Evolutionary conservation across 1,139 yeast genomes (phyloP), one percentile per base, ranked within the genome.

Genomic region (Hyphopichia burtonii): DNA sequence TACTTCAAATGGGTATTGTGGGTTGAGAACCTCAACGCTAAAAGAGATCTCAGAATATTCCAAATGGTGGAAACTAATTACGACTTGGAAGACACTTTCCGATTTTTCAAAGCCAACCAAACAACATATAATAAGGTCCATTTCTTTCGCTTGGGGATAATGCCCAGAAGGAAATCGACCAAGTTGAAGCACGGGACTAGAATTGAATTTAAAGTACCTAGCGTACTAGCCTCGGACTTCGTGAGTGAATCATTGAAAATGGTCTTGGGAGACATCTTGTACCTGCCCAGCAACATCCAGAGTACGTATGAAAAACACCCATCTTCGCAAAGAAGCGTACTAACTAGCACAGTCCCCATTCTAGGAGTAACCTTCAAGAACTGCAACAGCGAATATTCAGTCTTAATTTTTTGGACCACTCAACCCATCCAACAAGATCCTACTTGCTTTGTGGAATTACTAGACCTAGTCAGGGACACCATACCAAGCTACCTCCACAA

Each of bases 1-100:
- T 58, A 56, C 35, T 54, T 44, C 39, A 49, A 50, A 16, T 60
- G 65, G 65, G 43, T 42, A 3, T 40, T 55, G 3, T 58, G 56
- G 56, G 11, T 38, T 7, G 41, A 43, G 8, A 23, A 36, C 9
- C 47, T 46, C 25, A 25, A 31, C 15, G 4, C 5, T 7, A 25
- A 5, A 25, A 25, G 28, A 11, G 25, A 15, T 10, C 12, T 25
- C 4, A 16, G 11, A 28, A 22, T 42, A 4, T 40, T 37, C 4
- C 25, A 47, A 16, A 23, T 49, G 5, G 41, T 59, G 16, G 59
- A 55, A 37, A 56, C 52, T 23, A 38, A 42, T 15, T 16, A 45
- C 9, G 63, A 58, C 38, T 45, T 56, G 34, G 51, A 51, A 36
- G 31, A 38, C 6, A 38, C 44, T 12, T 23, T 42, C 28, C 47